phyloP scores from a whole-genome alignment of 2,329 filamentous ascomycete species.

The Aschersonia sp. region DNA sequence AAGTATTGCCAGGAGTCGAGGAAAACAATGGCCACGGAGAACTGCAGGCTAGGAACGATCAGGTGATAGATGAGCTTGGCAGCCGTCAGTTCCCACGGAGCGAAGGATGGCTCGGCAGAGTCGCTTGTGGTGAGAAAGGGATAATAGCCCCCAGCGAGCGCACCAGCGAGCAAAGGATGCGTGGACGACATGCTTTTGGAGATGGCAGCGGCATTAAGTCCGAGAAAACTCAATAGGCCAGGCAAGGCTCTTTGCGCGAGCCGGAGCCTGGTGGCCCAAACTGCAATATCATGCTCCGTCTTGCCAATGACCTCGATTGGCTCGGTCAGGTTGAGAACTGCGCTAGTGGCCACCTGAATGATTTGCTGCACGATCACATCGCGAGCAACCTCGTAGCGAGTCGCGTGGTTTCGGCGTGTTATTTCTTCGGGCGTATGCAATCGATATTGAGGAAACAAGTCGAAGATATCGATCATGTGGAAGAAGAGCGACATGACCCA shows the following conservation, averaged over 20 bases:
- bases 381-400: conserved; percentile 70
- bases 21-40: conserved; percentile 56
- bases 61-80: conserved; percentile 72
- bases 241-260: conserved; percentile 69
- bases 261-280: conserved; percentile 76
- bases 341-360: conserved; percentile 65
- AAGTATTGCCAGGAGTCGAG: conserved; percentile 99
- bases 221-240: conserved; percentile 51
- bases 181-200: conserved; percentile 60
- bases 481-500: conserved; percentile 79
- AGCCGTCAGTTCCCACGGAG: conserved; percentile 62
- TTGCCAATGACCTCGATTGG: conserved; percentile 59
- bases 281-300: conserved; percentile 73
- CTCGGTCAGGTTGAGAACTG: conserved; percentile 57
- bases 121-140: conserved; percentile 47
- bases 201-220: conserved; percentile 61
- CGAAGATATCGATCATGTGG: conserved; percentile 72
- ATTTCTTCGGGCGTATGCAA: conserved; percentile 92
- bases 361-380: conserved; percentile 88
- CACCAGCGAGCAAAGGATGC: conserved; percentile 61
- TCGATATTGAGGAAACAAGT: conserved; percentile 80
- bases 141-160: conserved; percentile 68
- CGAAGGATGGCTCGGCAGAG: conserved; percentile 57
- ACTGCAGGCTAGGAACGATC: conserved; percentile 62
- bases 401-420: conserved; percentile 70